Evolutionary conservation across 345 rosid species (phyloP), one percentile per base, ranked within the genome.

Genomic region (Gossypium raimondii): DNA sequence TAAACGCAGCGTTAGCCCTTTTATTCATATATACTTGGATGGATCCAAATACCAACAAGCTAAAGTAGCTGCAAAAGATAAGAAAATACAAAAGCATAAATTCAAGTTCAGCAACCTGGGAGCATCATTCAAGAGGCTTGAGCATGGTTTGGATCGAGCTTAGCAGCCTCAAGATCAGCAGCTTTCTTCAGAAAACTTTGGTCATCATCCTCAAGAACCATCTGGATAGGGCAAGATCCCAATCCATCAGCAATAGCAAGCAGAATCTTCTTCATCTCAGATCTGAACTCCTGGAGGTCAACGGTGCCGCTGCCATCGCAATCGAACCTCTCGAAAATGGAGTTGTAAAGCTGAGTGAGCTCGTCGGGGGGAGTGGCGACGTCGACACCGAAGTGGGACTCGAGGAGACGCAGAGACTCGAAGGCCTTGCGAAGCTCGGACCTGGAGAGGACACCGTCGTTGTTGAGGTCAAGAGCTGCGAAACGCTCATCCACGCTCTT

Each of bases 221-320:
- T 91, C 80, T 84, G 89, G 11, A 91, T 89, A 27, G 97, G 97
- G 75, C 68, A 77, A 6, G 84, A 80, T 0, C 97, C 97, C 4
- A 91, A 71, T 1, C 97, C 97, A 14, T 91, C 97, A 6, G 97
- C 93, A 43, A 91, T 87, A 9, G 93, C 97, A 2, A 91, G 84
- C 88, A 89, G 63, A 48, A 91, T 89, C 81, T 83, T 85, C 88
- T 82, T 86, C 84, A 87, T 81, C 86, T 91, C 97, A 10, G 84
- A 66, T 59, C 83, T 78, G 78, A 86, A 91, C 84, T 91, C 96
- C 18, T 81, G 86, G 10, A 77, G 64, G 72, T 89, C 91, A 18
- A 89, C 82, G 0, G 81, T 79, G 4, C 86, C 96, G 27, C 81
- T 89, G 27, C 77, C 81, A 4, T 89, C 92, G 72, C 79, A 72